phyloP scores from a whole-genome alignment of 306 rosid genomes.

The Leucaena leucocephala region DNA sequence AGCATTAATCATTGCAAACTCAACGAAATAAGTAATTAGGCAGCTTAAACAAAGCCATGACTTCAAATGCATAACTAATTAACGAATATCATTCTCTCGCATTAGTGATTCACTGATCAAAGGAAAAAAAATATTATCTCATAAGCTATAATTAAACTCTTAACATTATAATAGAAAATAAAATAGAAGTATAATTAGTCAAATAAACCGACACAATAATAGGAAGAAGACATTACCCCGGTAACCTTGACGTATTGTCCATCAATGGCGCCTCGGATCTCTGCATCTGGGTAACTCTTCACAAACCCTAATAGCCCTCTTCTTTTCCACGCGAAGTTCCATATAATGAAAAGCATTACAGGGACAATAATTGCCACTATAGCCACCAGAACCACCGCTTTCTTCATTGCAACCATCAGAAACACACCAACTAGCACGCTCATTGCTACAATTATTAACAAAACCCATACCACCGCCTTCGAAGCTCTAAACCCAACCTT shows the following conservation, averaged over 20 bases:
- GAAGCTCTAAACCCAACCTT: slow-evolving; percentile 71
- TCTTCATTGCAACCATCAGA: slow-evolving; percentile 88
- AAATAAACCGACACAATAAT: neutral
- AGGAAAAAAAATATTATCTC: neutral
- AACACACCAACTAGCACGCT: slow-evolving; percentile 81
- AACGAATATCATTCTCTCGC: neutral
- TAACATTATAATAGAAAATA: neutral
- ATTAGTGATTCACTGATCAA: slow-evolving; percentile 18
- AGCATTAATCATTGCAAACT: slow-evolving; percentile 22
- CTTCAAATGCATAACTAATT: neutral
- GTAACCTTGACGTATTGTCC: slow-evolving; percentile 98
- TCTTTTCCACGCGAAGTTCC: slow-evolving; percentile 73
- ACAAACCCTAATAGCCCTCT: slow-evolving; percentile 75
- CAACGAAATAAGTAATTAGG: slow-evolving; percentile 17
- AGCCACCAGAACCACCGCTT: slow-evolving; percentile 63
- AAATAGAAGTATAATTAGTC: neutral
- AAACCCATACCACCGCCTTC: slow-evolving; percentile 74
- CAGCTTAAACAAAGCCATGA: slow-evolving; percentile 10
- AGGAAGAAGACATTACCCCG: slow-evolving; percentile 64
- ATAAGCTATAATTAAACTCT: neutral
- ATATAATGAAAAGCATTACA: slow-evolving; percentile 46
- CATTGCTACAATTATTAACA: slow-evolving; percentile 69
- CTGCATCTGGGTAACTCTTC: slow-evolving; percentile 82
- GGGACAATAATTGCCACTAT: slow-evolving; percentile 62
- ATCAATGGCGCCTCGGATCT: slow-evolving; percentile 88